These are phyloP conservation scores for Cymbidium sinense DNA, from an alignment of 106 monocot species.

Conservation along the genomic window DNA sequence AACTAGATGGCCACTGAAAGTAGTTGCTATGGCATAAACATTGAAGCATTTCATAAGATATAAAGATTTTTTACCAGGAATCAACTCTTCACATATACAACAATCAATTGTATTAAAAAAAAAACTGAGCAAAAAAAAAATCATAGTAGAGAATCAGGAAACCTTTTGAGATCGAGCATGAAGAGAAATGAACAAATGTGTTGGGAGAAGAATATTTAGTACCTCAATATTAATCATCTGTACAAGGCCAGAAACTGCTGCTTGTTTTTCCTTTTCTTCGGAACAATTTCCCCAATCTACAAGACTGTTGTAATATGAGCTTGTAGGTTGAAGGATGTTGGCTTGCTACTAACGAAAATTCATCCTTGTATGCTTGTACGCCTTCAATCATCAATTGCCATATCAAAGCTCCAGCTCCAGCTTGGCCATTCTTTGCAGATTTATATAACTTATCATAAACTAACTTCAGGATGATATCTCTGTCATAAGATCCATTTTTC, in stretches of 20 bases:
- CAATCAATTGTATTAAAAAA: background rate
- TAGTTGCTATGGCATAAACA: too few species aligned
- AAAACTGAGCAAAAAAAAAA: background rate
- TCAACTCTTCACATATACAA: background rate
- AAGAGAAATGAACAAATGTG: background rate
- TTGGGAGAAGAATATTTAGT: background rate
- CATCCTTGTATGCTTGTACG: slow-evolving; percentile 37
- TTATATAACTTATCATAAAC: slow-evolving; percentile 79
- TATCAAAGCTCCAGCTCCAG: slow-evolving; percentile 77
- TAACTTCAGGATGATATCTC: slow-evolving; percentile 57
- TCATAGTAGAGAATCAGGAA: too few species aligned
- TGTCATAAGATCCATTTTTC: slow-evolving; percentile 41
- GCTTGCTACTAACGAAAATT: slow-evolving; percentile 63
- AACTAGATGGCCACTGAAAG: too few species aligned
- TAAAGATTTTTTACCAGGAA: background rate
- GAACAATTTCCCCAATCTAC: slow-evolving; percentile 43
- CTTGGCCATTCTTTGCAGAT: slow-evolving; percentile 60
- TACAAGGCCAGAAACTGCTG: background rate
- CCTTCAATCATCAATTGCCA: slow-evolving; percentile 83
- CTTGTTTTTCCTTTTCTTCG: slow-evolving; percentile 10
- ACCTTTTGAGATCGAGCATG: background rate
- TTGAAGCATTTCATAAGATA: too few species aligned
- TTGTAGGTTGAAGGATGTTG: slow-evolving; percentile 51
- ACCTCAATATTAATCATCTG: background rate
- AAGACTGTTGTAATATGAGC: slow-evolving; percentile 62